Evolutionary conservation across 2,329 filamentous ascomycete species (phyloP), one percentile per base, ranked within the genome.

Genomic region (Sporothrix brunneoviolacea): DNA sequence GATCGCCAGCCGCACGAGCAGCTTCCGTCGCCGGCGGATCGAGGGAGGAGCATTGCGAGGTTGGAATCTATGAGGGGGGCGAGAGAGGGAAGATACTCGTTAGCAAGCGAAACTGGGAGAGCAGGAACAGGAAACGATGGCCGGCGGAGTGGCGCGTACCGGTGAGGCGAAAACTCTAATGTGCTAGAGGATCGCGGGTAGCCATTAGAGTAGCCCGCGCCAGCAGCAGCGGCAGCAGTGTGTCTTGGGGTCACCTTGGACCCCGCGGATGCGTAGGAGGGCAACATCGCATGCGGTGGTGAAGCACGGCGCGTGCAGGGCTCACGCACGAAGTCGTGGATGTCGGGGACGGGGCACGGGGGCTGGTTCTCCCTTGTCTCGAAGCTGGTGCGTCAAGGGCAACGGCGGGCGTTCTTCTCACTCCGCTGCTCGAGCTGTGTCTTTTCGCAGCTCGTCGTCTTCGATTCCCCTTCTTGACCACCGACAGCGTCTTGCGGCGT

Each of bases 141-240:
- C 56, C 48, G 33, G 2, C 19, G 21, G 12, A 7, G n/a, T n/a
- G n/a, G n/a, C n/a, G 33, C 77, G 63, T 80, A 95, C 86, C 88
- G 87, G 68, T 95, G 89, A 59, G 89, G 88, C 60, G 88, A 89
- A 63, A 94, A 91, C 58, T 89, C 88, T 65, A 95, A 91, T 40
- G 85, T 87, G 63, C 84, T 84, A 16, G 56, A 48, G 54, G 77
- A 79, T 57, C 83, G 78, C 57, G 86, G 85, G 67, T 91, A 91
- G 64, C 89, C 91, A 73, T 93, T 95, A 56, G 84, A 81, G 69
- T 86, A 91, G 67, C 84, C 84, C 68, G 73, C 73, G 54, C 12
- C 22, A 68, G 73, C 72, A 55, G 16, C 22, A 68, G 73, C 72
- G 55, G 45, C 32, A 24, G 74, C 72, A 65, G 86, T 79, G 76